Base-by-base conservation (phyloP, 2,329 filamentous ascomycete genomes). In the Pyrenophora graminea region DNA sequence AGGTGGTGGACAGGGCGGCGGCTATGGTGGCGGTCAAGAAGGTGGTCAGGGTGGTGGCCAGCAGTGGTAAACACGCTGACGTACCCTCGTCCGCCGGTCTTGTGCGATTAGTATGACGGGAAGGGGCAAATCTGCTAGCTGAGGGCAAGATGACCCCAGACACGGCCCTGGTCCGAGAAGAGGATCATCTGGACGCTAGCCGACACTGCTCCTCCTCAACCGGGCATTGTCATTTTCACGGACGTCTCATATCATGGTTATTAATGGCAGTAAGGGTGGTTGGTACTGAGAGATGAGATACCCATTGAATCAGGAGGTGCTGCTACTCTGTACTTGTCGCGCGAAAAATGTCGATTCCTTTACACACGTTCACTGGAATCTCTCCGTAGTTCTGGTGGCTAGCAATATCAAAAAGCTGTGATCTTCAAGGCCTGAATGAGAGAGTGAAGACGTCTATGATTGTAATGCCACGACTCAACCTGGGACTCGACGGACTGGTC, bases 261-360 rank as follows among this genome's bases (percentile, higher is more conserved):
- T 62, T 58, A 52, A 47, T 65, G 58, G 57, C 61, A 68, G 58
- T 59, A 61, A 53, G 61, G 63, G 61, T 68, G 65, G 64, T 61
- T 66, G 64, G 63, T 63, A 65, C 69, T 66, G 64, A 68, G 67
- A 70, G 69, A 67, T 65, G 69, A 69, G 66, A 73, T 73, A 73
- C 69, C 70, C 70, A 70, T 69, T 61, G 61, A 65, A 67, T 71
- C 70, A 69, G 69, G 62, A 68, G 59, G 59, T 70, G 61, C 63
- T 68, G 58, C 56, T 64, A 53, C 62, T 59, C 53, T 63, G 51
- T 61, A 60, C 63, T 69, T 64, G 57, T 59, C 56, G 59, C 45
- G 52, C 49, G 45, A 60, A 57, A 55, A 55, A 54, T 53, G 27
- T 53, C 47, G 44, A 36, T 56, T 57, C 52, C 58, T 61, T 65